These are phyloP conservation scores for Arachis hypogaea DNA, from an alignment of 306 rosid genomes.

Conservation along the genomic window DNA sequence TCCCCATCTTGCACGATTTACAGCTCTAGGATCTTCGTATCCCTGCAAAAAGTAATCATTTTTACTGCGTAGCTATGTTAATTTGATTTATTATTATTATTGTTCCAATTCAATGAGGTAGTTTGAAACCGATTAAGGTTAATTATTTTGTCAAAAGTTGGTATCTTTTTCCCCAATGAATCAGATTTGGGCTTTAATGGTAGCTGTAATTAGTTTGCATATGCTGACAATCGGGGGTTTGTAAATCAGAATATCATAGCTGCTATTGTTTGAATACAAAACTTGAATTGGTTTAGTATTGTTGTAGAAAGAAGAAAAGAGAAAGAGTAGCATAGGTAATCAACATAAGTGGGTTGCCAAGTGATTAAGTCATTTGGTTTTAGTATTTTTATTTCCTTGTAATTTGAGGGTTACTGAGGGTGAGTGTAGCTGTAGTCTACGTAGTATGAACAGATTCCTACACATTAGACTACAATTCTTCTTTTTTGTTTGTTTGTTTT, in stretches of 20 bases:
- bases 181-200: neutral
- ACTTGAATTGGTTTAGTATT: constrained; percentile 11
- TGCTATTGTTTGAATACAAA: constrained; percentile 10
- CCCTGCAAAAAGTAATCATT: neutral
- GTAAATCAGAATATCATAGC: neutral
- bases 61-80: neutral
- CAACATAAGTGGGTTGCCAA: neutral
- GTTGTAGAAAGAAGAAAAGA: neutral
- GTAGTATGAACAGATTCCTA: neutral
- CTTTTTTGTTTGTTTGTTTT: neutral
- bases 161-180: neutral
- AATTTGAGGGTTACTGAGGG: constrained; percentile 21
- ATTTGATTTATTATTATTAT: neutral
- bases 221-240: neutral
- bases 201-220: constrained; percentile 11
- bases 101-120: neutral
- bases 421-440: neutral
- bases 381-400: neutral
- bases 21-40: constrained; percentile 17
- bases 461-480: constrained; percentile 8
- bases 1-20: neutral
- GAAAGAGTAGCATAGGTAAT: constrained; percentile 1
- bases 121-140: neutral
- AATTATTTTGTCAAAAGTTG: neutral
- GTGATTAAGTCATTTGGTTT: neutral